A percentile compares a stretch with the other conserved stretches of the same genome.
Conservation (phyloP, 208 protist species). For the Angomonas deanei region DNA sequence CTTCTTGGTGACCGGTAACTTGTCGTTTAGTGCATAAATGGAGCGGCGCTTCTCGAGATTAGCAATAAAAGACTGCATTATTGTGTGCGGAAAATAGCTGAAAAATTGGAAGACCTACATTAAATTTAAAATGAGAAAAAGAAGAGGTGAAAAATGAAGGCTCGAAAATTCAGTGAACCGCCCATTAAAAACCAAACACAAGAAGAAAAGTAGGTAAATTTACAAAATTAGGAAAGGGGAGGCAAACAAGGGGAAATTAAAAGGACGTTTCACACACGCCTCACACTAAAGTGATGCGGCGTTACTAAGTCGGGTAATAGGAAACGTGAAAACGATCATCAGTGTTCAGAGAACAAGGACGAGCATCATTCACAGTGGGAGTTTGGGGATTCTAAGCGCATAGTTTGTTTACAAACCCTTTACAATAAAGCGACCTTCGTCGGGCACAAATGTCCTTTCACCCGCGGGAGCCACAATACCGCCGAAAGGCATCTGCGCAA, state of each 20-base stretch:
- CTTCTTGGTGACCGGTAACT: slow-evolving; percentile 7
- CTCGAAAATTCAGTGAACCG: not conserved
- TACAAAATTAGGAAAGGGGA: no score
- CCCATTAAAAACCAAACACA: not conserved
- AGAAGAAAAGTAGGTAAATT: not conserved
- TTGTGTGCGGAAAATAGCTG: not conserved
- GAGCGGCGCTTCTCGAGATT: slow-evolving; percentile 15
- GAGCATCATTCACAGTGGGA: no score
- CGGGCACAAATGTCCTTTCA: slow-evolving; percentile 27
- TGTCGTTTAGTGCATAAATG: slow-evolving; percentile 16
- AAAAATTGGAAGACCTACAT: not conserved
- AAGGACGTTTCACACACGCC: no score
- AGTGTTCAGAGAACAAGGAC: no score
- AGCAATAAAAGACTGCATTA: slow-evolving; percentile 7
- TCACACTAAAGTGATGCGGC: no score
- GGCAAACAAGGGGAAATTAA: no score
- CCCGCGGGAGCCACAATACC: slow-evolving; percentile 29
- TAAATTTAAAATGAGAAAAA: not conserved
- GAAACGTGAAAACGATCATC: no score
- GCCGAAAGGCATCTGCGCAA: slow-evolving; percentile 63
- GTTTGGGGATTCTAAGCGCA: no score
- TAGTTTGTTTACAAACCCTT: not conserved
- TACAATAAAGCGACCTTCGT: slow-evolving; percentile 22
- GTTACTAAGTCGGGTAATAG: no score
- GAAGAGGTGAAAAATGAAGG: not conserved